These are phyloP conservation scores for Mortierella sp. DNA, from an alignment of 371 early-diverging fungal genomes.

Conservation along the genomic window DNA sequence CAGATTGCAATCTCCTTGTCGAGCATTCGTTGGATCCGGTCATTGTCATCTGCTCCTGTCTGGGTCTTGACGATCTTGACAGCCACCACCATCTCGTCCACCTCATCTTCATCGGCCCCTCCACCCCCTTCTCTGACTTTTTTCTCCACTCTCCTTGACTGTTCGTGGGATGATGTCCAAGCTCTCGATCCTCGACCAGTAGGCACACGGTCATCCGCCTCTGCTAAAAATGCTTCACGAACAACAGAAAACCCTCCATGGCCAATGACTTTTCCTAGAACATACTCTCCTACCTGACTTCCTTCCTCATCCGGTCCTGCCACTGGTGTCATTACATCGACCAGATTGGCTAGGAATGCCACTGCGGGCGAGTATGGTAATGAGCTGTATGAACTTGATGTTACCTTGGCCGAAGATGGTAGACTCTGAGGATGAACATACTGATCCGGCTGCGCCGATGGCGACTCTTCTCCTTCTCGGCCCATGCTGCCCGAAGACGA, in stretches of 20 bases:
- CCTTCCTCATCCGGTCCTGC: conserved; percentile 70
- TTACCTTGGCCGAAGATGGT: conserved; percentile 21
- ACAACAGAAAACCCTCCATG: conserved; percentile 80
- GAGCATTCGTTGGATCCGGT: conserved; percentile 36
- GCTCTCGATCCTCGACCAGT: conserved; percentile 67
- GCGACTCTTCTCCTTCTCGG: no score
- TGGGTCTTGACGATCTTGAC: conserved; percentile 65
- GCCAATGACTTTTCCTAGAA: conserved; percentile 71
- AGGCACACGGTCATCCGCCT: conserved; percentile 33
- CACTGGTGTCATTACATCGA: conserved; percentile 65
- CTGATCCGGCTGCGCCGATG: no score
- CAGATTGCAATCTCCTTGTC: conserved; percentile 73
- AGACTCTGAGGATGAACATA: not conserved
- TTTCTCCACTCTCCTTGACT: conserved; percentile 3
- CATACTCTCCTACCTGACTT: conserved; percentile 75
- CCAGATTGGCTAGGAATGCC: conserved; percentile 63
- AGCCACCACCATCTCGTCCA: conserved; percentile 56
- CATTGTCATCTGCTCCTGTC: conserved; percentile 24
- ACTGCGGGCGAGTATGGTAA: conserved; percentile 63
- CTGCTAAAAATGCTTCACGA: conserved; percentile 62
- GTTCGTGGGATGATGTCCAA: conserved; percentile 77
- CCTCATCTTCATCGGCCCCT: conserved; percentile 58
- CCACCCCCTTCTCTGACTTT: conserved; percentile 52
- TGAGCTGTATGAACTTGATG: conserved; percentile 53
- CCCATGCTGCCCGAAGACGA: no score